Evolutionary conservation across 208 protist species (phyloP).

Genomic region (Porcisia deanei): DNA sequence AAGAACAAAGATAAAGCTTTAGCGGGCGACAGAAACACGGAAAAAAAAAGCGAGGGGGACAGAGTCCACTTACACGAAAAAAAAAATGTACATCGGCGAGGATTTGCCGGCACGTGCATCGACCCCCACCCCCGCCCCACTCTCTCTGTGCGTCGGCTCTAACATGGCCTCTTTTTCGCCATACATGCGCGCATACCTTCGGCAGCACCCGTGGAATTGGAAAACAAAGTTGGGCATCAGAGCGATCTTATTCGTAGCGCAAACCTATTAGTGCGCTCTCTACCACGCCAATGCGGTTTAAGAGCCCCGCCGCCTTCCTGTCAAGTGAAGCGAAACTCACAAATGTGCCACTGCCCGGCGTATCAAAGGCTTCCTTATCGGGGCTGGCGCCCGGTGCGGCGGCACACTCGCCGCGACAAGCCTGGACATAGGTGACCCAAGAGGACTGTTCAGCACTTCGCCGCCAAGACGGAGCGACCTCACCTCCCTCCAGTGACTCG

Average conservation of each 20-base stretch:
- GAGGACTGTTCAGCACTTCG: background rate
- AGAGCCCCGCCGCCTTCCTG: background rate
- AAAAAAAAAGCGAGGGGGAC: background rate
- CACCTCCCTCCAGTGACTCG: background rate
- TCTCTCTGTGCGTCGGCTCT: background rate
- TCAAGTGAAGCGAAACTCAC: background rate
- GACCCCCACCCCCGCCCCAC: background rate
- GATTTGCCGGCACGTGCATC: background rate
- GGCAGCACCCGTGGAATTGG: background rate
- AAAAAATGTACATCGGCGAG: background rate
- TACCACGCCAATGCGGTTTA: conserved; percentile 1
- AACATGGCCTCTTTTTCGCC: background rate
- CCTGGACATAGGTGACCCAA: conserved; percentile 4
- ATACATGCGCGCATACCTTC: background rate
- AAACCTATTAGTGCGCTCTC: conserved; percentile 21
- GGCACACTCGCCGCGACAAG: background rate
- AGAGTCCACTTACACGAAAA: background rate
- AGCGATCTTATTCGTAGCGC: conserved; percentile 19
- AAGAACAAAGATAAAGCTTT: no score
- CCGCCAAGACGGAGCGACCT: background rate
- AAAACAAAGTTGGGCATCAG: background rate
- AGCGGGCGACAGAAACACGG: no score
- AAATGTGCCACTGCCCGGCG: background rate
- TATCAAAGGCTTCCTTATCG: background rate
- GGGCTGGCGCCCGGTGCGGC: background rate